Conservation (phyloP, 192 early-diverging fungal species). For the Mortierella antarctica region DNA sequence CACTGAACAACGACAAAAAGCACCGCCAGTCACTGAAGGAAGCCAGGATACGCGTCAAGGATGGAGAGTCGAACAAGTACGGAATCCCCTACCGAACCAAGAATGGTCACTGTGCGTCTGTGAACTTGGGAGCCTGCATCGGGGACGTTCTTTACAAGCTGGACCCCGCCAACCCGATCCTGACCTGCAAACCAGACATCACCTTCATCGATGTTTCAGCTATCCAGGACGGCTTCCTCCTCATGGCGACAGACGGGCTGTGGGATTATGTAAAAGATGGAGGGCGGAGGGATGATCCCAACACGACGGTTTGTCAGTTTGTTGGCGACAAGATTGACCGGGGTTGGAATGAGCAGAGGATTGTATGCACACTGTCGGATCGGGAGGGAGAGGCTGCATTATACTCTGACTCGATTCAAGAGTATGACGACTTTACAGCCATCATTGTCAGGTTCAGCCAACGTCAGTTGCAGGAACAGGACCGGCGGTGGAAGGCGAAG, state of each 20-base stretch:
- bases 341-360: conserved; percentile 58
- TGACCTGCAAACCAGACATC: conserved; percentile 66
- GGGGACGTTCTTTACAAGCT: conserved; percentile 70
- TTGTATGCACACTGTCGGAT: conserved; percentile 60
- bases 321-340: conserved; percentile 64
- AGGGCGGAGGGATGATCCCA: conserved; percentile 60
- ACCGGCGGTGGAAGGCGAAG: conserved; percentile 3
- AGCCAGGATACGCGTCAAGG: conserved; percentile 65
- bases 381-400: conserved; percentile 58
- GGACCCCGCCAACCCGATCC: conserved; percentile 59
- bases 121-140: conserved; percentile 66
- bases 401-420: conserved; percentile 64
- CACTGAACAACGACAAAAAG: conserved; percentile 58
- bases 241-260: conserved; percentile 69
- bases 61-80: conserved; percentile 46
- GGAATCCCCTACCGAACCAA: conserved; percentile 48
- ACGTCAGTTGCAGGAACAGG: conserved; percentile 24
- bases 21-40: conserved; percentile 63
- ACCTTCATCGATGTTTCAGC: conserved; percentile 59
- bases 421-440: conserved; percentile 70
- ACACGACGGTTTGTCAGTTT: conserved; percentile 57
- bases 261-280: conserved; percentile 67
- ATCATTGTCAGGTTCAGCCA: conserved; percentile 55
- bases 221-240: conserved; percentile 58
- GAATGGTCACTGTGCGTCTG: conserved; percentile 57